Evolutionary conservation across 73 alveolate species (phyloP).

Genomic region (Paramecium sexaurelia): DNA sequence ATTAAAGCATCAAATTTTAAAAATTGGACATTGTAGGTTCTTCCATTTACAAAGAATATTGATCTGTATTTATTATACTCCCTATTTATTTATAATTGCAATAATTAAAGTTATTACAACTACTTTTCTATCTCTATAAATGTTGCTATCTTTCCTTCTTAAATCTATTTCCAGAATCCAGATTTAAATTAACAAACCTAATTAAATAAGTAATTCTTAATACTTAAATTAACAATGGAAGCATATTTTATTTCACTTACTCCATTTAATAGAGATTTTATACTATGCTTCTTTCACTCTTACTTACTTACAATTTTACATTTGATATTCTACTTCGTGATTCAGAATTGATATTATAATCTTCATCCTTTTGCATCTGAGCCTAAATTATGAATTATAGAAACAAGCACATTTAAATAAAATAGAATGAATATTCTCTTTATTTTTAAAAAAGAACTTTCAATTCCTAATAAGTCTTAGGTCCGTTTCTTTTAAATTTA

Average conservation of each 20-base stretch:
- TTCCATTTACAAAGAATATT: not conserved
- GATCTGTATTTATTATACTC: not conserved
- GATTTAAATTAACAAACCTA: constrained; percentile 15
- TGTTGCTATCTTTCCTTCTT: not conserved
- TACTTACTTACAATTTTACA: not conserved
- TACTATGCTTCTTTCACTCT: constrained; percentile 9
- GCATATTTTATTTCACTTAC: constrained; percentile 21
- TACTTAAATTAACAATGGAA: constrained; percentile 19
- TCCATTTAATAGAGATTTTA: constrained; percentile 29
- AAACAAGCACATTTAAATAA: not conserved
- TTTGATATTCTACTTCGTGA: not conserved
- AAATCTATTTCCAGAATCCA: not conserved
- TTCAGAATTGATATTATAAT: constrained; percentile 9
- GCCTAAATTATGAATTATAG: not conserved
- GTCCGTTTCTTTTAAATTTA: constrained; percentile 15
- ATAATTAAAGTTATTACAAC: not conserved
- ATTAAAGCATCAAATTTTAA: not conserved
- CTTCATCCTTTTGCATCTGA: constrained; percentile 21
- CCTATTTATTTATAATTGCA: not conserved
- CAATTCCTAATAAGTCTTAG: constrained; percentile 17
- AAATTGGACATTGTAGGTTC: not conserved
- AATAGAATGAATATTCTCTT: constrained; percentile 15
- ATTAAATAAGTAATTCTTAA: not conserved
- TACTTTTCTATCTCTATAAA: not conserved
- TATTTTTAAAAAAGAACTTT: not conserved